Evolutionary conservation across 805 yeast species (phyloP).

Genomic region (Hanseniaspora pseudoguilliermondii): DNA sequence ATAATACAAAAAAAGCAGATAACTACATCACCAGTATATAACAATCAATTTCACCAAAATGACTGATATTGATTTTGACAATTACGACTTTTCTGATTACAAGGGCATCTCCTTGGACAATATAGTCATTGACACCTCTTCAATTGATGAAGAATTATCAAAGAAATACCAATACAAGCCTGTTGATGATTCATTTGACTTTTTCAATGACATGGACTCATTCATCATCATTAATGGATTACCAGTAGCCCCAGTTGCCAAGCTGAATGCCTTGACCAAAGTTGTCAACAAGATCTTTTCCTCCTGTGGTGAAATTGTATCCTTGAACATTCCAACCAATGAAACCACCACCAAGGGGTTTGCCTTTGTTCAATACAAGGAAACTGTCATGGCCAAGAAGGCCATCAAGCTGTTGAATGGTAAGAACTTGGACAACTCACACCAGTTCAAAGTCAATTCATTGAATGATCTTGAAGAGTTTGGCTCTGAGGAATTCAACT

Average conservation of each 20-base stretch:
- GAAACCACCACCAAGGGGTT: constrained; percentile 75
- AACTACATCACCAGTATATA: background rate
- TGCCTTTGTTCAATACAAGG: constrained; percentile 69
- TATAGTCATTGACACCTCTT: constrained; percentile 53
- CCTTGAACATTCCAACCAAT: constrained; percentile 70
- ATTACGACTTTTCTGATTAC: constrained; percentile 15
- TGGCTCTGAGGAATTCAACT: constrained; percentile 50
- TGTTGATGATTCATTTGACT: constrained; percentile 29
- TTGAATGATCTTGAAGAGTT: constrained; percentile 71
- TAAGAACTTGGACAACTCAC: constrained; percentile 87
- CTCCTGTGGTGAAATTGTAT: constrained; percentile 64
- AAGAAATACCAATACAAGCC: constrained; percentile 24
- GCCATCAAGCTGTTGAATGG: constrained; percentile 74
- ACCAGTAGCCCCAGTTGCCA: constrained; percentile 85
- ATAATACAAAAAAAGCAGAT: background rate
- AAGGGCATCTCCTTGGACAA: constrained; percentile 33
- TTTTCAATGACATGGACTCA: constrained; percentile 47
- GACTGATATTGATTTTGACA: constrained; percentile 2
- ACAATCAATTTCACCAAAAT: constrained; percentile 13
- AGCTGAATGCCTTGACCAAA: constrained; percentile 69
- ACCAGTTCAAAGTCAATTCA: constrained; percentile 72
- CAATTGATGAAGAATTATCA: constrained; percentile 64
- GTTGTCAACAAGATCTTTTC: constrained; percentile 72
- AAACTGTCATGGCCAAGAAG: constrained; percentile 52
- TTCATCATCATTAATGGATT: constrained; percentile 88